Base-by-base conservation (phyloP, 1,284 basidiomycete species). In the Ustilago crameri region DNA sequence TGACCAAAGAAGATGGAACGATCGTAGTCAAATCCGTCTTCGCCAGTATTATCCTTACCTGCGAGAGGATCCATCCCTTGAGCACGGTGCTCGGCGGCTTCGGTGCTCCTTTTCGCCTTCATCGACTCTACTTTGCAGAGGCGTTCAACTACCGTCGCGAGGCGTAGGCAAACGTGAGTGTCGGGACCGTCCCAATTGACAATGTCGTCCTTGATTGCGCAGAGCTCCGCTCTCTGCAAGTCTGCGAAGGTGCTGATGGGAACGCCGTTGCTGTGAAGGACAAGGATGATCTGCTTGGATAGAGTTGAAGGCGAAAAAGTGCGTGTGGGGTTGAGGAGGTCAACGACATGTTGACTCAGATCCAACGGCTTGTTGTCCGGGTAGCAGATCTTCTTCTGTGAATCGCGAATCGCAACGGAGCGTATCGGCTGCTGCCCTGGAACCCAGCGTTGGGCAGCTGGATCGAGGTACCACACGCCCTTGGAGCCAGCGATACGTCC, bases 401-500 rank as follows among this genome's bases (percentile, higher is more conserved):
- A 70, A 34, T 71, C 66, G 5, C 81, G 68, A 14, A 82, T 52
- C 35, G 71, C 58, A 62, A 83, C 71, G 34, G 40, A 40, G 42
- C 58, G 46, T 20, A 22, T 27, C 22, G 49, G 9, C 44, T 49
- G 44, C 43, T 62, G 22, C 42, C 47, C 26, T 34, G 45, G 30
- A 2, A 51, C 5, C 34, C 54, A 10, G 47, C 55, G 30, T 44
- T 26, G 17, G 27, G 67, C 72, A 48, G 66, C 4, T 51, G 73
- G 37, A 44, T 78, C 78, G 34, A 44, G 10, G 5, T 27, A 51
- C 58, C 47, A 68, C 38, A 63, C 50, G 47, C 81, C 81, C 48
- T 83, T 83, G 12, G 75, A 69, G 0, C 73, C 69, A 1, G 75
- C 80, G 15, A 81, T 49, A 0, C 81, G 66, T 9, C 62, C 81